Evolutionary conservation across 2,329 filamentous ascomycete species (phyloP), one percentile per base, ranked within the genome.

Genomic region (Lasiodiplodia sp.): DNA sequence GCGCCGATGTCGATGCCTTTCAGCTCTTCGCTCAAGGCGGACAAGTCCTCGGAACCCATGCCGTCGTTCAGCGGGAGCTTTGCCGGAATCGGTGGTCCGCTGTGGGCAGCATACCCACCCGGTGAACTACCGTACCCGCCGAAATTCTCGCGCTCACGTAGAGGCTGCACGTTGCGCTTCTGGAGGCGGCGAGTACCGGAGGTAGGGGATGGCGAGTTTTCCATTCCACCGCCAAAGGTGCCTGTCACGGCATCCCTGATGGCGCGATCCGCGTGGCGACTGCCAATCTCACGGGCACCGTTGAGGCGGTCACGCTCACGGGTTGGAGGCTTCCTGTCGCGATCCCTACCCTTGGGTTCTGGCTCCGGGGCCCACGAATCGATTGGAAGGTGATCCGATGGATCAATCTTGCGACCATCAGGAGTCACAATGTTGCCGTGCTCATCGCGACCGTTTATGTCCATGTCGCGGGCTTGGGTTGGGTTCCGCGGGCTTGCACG

Each of bases 331-430:
- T 76, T 71, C 51, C 47, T 64, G 28, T 68, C 34, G 4, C 79
- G 78, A 28, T 82, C 79, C 53, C 77, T 86, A 80, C 81, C 82
- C 75, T 89, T 91, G 25, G 86, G 85, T 72, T 92, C 90, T 0
- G 91, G 91, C 74, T 94, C 91, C 0, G 91, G 91, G 1, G 91
- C 91, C 91, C 91, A 94, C 1, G 88, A 88, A 67, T 92, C 89
- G 76, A 93, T 87, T 0, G 92, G 92, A 16, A 94, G 83, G 75
- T 94, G 92, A 77, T 95, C 92, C 0, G 91, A 93, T 0, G 92
- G 92, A 75, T 95, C 92, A 67, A 95, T 86, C 73, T 93, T 90
- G 67, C 90, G 86, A 7, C 92, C 92, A 75, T 93, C 91, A 71
- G 91, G 86, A 1, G 88, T 91, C 66, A 94, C 89, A 70, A 94